These are phyloP conservation scores for Hypericum perforatum DNA, from an alignment of 345 rosid species.

Conservation along the genomic window DNA sequence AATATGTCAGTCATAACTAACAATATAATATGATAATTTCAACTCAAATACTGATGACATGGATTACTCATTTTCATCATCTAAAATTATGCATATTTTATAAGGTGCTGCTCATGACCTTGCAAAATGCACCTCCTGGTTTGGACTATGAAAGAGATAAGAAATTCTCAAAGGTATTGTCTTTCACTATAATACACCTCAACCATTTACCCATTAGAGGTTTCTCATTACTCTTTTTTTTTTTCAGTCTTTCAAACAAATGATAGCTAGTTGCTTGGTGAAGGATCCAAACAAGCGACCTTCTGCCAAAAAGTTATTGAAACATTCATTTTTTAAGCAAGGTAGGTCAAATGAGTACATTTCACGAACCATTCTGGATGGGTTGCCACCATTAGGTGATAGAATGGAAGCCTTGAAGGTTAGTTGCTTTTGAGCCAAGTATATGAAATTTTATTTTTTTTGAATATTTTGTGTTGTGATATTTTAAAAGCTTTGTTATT, in stretches of 20 bases:
- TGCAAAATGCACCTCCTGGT: constrained; percentile 99
- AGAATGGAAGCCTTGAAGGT: constrained; percentile 91
- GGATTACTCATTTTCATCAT: no score
- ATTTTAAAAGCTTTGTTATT: constrained; percentile 14
- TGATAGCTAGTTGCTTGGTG: constrained; percentile 97
- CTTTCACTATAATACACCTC: not conserved
- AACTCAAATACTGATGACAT: no score
- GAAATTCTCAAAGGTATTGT: constrained; percentile 82
- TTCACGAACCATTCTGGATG: constrained; percentile 66
- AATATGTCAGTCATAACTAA: no score
- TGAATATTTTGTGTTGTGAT: constrained; percentile 7
- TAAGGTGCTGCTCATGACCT: constrained; percentile 96
- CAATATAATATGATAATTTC: no score
- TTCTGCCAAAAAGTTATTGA: constrained; percentile 66
- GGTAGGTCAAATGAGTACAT: constrained; percentile 86
- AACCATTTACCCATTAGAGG: constrained; percentile 1
- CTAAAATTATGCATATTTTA: constrained; percentile 5
- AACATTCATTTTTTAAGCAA: constrained; percentile 96
- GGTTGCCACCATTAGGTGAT: constrained; percentile 87
- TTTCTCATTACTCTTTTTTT: constrained; percentile 11
- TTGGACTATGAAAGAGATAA: constrained; percentile 91
- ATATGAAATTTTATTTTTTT: not conserved
- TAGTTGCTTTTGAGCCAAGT: constrained; percentile 5
- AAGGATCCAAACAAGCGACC: constrained; percentile 97
- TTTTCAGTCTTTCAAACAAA: constrained; percentile 90